A percentile compares a stretch with the other conserved stretches of the same genome.
Conservation (phyloP, 2,329 filamentous ascomycete genomes). For the Monilinia laxa region DNA sequence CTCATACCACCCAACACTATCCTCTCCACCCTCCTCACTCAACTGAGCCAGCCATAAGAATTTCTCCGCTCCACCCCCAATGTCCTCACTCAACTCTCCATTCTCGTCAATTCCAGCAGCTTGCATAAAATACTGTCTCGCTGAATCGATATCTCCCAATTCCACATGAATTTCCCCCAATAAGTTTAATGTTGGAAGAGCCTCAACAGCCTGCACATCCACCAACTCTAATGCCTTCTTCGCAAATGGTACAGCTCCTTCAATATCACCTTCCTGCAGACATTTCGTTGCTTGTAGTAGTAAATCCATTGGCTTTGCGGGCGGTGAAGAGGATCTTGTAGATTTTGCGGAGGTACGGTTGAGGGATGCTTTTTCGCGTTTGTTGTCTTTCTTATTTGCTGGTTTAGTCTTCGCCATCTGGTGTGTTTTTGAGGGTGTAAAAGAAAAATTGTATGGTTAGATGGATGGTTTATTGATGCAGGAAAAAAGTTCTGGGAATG, state of each 20-base stretch:
- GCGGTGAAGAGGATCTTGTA: constrained; percentile 33
- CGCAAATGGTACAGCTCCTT: constrained; percentile 36
- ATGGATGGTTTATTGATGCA: constrained; percentile 1
- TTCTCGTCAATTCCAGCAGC: constrained; percentile 76
- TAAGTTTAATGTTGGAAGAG: constrained; percentile 40
- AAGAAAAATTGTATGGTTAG: background rate
- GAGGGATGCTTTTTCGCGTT: constrained; percentile 35
- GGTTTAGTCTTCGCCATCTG: constrained; percentile 42
- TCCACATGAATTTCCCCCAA: constrained; percentile 43
- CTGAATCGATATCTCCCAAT: constrained; percentile 68
- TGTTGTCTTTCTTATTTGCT: constrained; percentile 37
- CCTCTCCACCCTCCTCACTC: constrained; percentile 66
- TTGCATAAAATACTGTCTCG: constrained; percentile 67
- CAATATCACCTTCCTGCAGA: constrained; percentile 40
- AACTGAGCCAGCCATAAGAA: constrained; percentile 94
- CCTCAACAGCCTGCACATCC: constrained; percentile 33
- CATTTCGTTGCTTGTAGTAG: constrained; percentile 36
- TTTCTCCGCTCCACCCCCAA: constrained; percentile 86
- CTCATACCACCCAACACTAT: constrained; percentile 67
- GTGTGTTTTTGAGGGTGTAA: background rate
- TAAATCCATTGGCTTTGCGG: constrained; percentile 32
- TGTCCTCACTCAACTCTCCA: constrained; percentile 65
- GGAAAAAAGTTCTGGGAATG: constrained; percentile 19
- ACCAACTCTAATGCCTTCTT: constrained; percentile 35
- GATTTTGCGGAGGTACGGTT: constrained; percentile 34